phyloP scores from a whole-genome alignment of 1,284 basidiomycete species.

The Chiua sp. region DNA sequence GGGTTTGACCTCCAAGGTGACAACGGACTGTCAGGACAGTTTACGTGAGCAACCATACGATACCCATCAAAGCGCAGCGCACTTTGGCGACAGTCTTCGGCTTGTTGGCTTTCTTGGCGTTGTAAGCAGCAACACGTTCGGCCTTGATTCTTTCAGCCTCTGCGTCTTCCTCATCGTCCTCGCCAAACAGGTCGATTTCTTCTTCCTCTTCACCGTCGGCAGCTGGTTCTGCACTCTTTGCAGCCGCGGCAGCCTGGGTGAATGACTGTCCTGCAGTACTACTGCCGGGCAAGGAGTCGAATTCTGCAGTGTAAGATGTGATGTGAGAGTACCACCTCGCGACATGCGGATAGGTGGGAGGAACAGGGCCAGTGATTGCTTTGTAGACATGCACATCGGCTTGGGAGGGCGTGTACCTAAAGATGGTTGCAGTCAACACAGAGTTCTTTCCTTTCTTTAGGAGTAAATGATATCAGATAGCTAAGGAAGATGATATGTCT shows the following conservation, averaged over 20 bases:
- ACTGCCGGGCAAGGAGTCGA: slow-evolving; percentile 81
- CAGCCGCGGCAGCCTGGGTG: slow-evolving; percentile 54
- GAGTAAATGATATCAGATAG: slow-evolving; percentile 68
- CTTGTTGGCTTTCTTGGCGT: slow-evolving; percentile 93
- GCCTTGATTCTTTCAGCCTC: slow-evolving; percentile 96
- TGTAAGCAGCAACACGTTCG: slow-evolving; percentile 94
- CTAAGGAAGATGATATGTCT: slow-evolving; percentile 78
- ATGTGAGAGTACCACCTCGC: slow-evolving; percentile 97
- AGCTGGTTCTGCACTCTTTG: too few species aligned
- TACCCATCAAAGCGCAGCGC: slow-evolving; percentile 28
- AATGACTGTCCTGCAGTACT: slow-evolving; percentile 84
- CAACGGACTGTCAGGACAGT: slow-evolving; percentile 72
- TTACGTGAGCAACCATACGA: slow-evolving; percentile 13
- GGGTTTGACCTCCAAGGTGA: slow-evolving; percentile 97
- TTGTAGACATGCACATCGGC: slow-evolving; percentile 97
- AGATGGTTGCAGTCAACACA: slow-evolving; percentile 18
- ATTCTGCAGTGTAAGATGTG: slow-evolving; percentile 84
- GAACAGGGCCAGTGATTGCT: slow-evolving; percentile 68
- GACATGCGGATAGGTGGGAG: slow-evolving; percentile 76
- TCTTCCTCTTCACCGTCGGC: slow-evolving; percentile 87
- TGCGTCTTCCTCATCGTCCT: slow-evolving; percentile 91
- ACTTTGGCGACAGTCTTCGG: slow-evolving; percentile 91
- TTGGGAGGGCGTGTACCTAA: slow-evolving; percentile 93
- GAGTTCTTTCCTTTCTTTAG: slow-evolving; percentile 8
- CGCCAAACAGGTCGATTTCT: slow-evolving; percentile 92